These are phyloP conservation scores for Albifimbria verrucaria DNA, from an alignment of 2,329 filamentous ascomycete genomes.

Conservation along the genomic window DNA sequence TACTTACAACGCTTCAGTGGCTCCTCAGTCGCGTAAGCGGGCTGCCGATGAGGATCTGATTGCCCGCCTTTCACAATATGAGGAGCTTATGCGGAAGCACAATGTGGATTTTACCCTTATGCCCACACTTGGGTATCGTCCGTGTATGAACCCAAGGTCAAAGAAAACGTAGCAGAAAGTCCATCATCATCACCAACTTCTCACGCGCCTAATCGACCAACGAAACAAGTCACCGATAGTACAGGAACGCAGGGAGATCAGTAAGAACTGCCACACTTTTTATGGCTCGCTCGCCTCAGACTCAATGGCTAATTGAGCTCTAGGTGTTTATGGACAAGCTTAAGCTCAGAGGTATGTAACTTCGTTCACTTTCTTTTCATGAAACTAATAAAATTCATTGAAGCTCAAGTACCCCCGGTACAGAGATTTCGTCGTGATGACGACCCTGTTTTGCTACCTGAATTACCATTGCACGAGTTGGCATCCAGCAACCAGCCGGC, in stretches of 20 bases:
- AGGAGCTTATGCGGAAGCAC: constrained; percentile 23
- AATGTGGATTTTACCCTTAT: constrained; percentile 17
- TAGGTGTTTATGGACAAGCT: constrained; percentile 17
- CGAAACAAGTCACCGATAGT: too few relatives aligned
- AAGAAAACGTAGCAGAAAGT: neutral
- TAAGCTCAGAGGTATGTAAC: constrained; percentile 13
- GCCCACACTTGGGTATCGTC: constrained; percentile 22
- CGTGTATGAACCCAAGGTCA: constrained; percentile 4
- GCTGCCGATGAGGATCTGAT: constrained; percentile 23
- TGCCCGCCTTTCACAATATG: constrained; percentile 18
- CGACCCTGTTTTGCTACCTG: constrained; percentile 12
- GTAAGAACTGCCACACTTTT: too few relatives aligned
- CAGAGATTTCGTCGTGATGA: constrained; percentile 16
- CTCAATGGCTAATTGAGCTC: neutral
- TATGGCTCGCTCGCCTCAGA: too few relatives aligned
- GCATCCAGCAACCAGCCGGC: neutral
- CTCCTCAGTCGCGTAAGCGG: constrained; percentile 20
- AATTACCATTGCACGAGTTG: constrained; percentile 7
- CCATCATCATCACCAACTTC: neutral
- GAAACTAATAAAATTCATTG: neutral
- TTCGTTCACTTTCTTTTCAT: rapidly evolving
- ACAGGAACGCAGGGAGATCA: too few relatives aligned
- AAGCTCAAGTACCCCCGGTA: constrained; percentile 21
- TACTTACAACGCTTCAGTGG: constrained; percentile 15
- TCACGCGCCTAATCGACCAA: too few relatives aligned